Conservation (phyloP, 2,329 filamentous ascomycete species). For the Rugonectria rugulosa region DNA sequence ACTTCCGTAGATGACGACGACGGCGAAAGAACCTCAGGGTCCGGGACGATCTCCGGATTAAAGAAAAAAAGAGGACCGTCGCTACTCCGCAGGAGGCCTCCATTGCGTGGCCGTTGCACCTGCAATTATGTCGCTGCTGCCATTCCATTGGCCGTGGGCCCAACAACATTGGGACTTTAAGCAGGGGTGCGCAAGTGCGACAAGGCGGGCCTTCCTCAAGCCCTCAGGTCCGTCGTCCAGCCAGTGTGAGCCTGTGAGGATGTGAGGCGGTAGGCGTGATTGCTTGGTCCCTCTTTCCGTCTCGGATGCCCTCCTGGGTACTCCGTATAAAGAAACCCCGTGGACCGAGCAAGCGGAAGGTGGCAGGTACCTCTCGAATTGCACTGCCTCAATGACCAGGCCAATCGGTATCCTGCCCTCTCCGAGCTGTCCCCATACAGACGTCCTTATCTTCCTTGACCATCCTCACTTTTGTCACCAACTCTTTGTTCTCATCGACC, state of each 20-base stretch:
- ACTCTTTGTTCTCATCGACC: not conserved
- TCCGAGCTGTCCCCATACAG: not conserved
- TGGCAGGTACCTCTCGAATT: slow-evolving; percentile 3
- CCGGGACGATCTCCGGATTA: slow-evolving; percentile 2
- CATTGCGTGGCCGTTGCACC: slow-evolving; percentile 14
- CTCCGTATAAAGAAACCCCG: not conserved
- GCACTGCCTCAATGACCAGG: slow-evolving; percentile 18
- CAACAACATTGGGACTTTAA: not conserved
- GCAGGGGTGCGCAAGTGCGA: slow-evolving; percentile 7
- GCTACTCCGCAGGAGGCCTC: slow-evolving; percentile 12
- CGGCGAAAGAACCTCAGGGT: not conserved
- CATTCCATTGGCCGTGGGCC: slow-evolving; percentile 24
- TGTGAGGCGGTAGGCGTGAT: not conserved
- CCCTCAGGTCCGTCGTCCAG: too few relatives aligned
- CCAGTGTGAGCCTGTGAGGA: not conserved
- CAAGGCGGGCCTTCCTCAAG: slow-evolving; percentile 16
- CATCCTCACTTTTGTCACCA: not conserved
- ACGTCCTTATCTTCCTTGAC: slow-evolving; percentile 1
- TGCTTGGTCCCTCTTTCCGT: slow-evolving; percentile 19
- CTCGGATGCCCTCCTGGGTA: not conserved
- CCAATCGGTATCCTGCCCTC: slow-evolving; percentile 2
- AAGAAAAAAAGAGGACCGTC: slow-evolving; percentile 14
- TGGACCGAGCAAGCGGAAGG: not conserved
- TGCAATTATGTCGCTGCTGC: slow-evolving; percentile 21
- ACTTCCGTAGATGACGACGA: slow-evolving; percentile 7